Conservation (phyloP, 2,329 filamentous ascomycete species). For the Sporothrix protearum region DNA sequence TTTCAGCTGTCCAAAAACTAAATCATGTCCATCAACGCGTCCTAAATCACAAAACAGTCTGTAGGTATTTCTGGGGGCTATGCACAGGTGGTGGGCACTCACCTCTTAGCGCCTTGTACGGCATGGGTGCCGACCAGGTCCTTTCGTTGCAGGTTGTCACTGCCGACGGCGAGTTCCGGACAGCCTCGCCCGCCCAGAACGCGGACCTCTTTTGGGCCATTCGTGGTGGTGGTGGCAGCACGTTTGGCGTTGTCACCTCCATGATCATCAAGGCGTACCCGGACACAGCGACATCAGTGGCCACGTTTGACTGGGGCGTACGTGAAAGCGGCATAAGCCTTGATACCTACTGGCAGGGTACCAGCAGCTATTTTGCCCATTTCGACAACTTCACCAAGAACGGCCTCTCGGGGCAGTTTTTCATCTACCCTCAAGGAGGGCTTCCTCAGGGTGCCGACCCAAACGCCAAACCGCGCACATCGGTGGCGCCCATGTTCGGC, state of each 20-base stretch:
- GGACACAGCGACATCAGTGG: conserved; percentile 33
- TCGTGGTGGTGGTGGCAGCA: conserved; percentile 50
- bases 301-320: conserved; percentile 29
- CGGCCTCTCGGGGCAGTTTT: conserved; percentile 18
- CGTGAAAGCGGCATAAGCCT: conserved; percentile 37
- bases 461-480: conserved; percentile 8
- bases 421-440: conserved; percentile 10
- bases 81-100: conserved; percentile 52
- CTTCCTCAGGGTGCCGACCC: background rate
- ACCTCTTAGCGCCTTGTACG: conserved; percentile 44
- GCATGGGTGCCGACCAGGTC: conserved; percentile 44
- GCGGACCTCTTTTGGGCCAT: conserved; percentile 56
- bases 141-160: conserved; percentile 43
- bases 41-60: conserved; percentile 35
- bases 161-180: conserved; percentile 37
- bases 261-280: conserved; percentile 37
- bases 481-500: conserved; percentile 16
- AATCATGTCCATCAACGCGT: background rate
- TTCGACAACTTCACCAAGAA: conserved; percentile 10
- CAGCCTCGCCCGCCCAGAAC: conserved; percentile 40
- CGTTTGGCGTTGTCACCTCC: conserved; percentile 49
- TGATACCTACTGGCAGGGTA: conserved; percentile 32
- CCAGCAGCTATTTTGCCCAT: conserved; percentile 15
- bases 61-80: conserved; percentile 45
- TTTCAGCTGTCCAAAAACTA: too few relatives aligned